Evolutionary conservation across 2,329 filamentous ascomycete species (phyloP).

Genomic region (Colletotrichum echinochloae): DNA sequence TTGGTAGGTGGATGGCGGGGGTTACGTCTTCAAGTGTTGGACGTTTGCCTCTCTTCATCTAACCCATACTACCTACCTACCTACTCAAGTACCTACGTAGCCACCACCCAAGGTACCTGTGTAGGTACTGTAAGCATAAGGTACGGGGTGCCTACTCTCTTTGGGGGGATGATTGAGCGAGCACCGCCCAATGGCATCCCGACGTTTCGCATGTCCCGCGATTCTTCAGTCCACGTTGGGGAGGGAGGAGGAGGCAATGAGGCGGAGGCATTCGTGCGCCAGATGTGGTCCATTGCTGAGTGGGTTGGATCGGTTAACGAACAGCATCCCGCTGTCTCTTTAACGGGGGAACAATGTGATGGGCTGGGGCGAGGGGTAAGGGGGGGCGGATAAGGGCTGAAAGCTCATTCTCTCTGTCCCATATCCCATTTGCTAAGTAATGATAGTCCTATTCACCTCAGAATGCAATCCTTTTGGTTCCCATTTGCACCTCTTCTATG

Average conservation of each 20-base stretch:
- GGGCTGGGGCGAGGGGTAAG: neutral
- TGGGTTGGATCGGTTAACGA: neutral
- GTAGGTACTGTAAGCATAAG: neutral
- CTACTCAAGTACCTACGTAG: too few species aligned
- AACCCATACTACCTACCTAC: neutral
- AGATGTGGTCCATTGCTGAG: neutral
- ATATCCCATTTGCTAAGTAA: neutral
- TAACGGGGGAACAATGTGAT: slow-evolving; percentile 3
- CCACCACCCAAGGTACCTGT: neutral
- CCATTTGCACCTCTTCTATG: neutral
- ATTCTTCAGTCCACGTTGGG: neutral
- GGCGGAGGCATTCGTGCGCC: slow-evolving; percentile 9
- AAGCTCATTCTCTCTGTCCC: neutral
- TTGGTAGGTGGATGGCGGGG: slow-evolving; percentile 23
- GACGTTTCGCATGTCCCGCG: slow-evolving; percentile 6
- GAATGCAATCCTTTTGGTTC: neutral
- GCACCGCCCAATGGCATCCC: slow-evolving; percentile 13
- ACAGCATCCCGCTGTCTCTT: slow-evolving; percentile 6
- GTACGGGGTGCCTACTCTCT: slow-evolving; percentile 1
- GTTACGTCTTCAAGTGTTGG: slow-evolving; percentile 31
- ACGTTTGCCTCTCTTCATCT: neutral
- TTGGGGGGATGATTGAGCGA: neutral
- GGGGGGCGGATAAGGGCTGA: neutral
- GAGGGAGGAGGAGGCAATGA: slow-evolving; percentile 1
- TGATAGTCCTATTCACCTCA: neutral